Base-by-base conservation (phyloP, 768 basidiomycete genomes). In the Lanmaoa rubissima region DNA sequence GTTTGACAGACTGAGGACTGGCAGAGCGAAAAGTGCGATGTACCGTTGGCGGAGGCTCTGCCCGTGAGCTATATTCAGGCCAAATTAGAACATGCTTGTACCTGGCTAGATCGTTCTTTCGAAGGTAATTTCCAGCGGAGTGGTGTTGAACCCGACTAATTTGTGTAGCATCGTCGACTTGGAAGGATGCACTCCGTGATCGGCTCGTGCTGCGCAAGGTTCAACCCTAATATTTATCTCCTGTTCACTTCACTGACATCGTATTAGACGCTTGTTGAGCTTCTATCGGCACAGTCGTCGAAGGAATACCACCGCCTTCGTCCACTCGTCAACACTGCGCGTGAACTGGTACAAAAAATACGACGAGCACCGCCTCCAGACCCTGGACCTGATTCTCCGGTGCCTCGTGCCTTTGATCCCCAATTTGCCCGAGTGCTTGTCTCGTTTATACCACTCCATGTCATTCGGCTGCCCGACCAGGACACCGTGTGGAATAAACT, bases 1-100 rank as follows among this genome's bases (percentile, higher is more conserved):
- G 44, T 61, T 58, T 49, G 19, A 55, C 68, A 93, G 92, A 77
- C 82, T 58, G 92, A 94, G 77, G 92, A 94, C 64, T 92, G 90
- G 86, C 90, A 92, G 69, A 81, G 88, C 55, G 94, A 97, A 60
- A 94, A 94, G 73, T 88, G 86, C 63, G 92, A 92, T 19, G 79
- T 95, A 0, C 82, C 85, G 0, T 75, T 95, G 5, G 76, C 86
- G 11, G 90, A 94, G 72, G 77, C 79, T 8, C 69, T 86, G 28
- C 78, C 83, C 17, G 79, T 82, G 17, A 75, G 75, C 46, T 78
- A 79, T 54, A 70, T 90, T 26, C 55, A 87, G 8, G 69, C 75
- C 17, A 74, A 76, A 51, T 69, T 94, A 16, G 84, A 90, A 40
- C 77, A 80, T 13, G 88, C 90, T 0, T 75, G 78, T 14, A 58